These are phyloP conservation scores for Schizochytrium sp. DNA, from an alignment of 108 stramenopile genomes.

Conservation along the genomic window DNA sequence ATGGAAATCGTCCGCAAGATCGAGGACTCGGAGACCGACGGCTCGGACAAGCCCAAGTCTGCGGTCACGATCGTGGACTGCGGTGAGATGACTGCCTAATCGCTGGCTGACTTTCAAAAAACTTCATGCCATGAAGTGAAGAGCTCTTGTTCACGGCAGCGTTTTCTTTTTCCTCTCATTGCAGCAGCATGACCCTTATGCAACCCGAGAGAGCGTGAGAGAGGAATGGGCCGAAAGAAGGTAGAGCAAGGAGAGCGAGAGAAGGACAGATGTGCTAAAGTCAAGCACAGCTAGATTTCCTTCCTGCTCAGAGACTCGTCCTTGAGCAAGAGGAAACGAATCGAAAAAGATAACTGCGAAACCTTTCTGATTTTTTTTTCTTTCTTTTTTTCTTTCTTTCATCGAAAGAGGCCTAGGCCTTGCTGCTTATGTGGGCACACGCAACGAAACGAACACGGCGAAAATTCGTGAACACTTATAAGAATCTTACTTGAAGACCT, in stretches of 20 bases:
- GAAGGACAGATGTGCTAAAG: too few relatives aligned
- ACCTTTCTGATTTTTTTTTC: neutral
- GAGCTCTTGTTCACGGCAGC: neutral
- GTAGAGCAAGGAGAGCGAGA: too few relatives aligned
- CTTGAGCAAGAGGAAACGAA: neutral
- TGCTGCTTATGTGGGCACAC: neutral
- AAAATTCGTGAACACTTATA: too few relatives aligned
- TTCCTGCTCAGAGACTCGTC: too few relatives aligned
- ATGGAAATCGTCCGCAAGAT: conserved; percentile 85
- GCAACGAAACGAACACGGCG: too few relatives aligned
- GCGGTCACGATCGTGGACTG: conserved; percentile 82
- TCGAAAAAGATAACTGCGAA: neutral
- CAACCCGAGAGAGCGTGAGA: too few relatives aligned
- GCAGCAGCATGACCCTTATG: too few relatives aligned
- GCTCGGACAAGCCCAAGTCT: conserved; percentile 63
- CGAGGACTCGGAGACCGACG: conserved; percentile 55
- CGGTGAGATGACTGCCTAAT: conserved; percentile 58
- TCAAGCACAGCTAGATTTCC: too few relatives aligned
- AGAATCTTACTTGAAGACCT: conserved; percentile 57
- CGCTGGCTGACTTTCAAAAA: neutral
- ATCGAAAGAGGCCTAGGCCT: too few relatives aligned
- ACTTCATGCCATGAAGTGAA: neutral
- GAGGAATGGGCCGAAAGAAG: too few relatives aligned
- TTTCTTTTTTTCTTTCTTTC: neutral
- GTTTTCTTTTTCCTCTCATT: too few relatives aligned